Evolutionary conservation across 1,284 basidiomycete species (phyloP), one percentile per base, ranked within the genome.

Genomic region (Ustilago esculenta): DNA sequence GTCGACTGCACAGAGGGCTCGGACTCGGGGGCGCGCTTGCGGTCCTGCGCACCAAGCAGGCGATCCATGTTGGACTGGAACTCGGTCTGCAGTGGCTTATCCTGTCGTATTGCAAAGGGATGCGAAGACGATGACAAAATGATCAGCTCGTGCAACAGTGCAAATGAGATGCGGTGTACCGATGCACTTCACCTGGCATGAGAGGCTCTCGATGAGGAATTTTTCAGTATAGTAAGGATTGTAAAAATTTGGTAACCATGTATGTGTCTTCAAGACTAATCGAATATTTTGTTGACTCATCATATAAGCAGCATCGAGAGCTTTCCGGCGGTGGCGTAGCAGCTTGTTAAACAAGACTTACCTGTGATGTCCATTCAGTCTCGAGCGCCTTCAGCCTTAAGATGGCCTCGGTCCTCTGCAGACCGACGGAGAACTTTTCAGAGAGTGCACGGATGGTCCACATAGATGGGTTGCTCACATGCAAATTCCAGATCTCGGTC

Each of bases 241-340:
- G 57, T 63, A 53, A 64, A 65, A 65, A 48, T 47, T 58, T 65
- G 67, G 58, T 72, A 72, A 72, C 71, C 73, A 75, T 65, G 61
- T 67, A 50, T 47, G 51, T 59, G 77, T 79, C 77, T 77, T 77
- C 77, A 79, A 79, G 77, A 79, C 77, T 79, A 79, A 79, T 77
- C 77, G 77, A 72, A 64, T 41, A 40, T 20, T 66, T 72, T 55
- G 34, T 57, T 68, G 41, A 27, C 46, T 67, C 76, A 75, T 75
- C 74, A 61, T 36, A 21, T 70, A 35, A 41, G 9, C 35, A 29
- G n/a, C 47, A 47, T 51, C 63, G 56, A 54, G 63, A 49, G 52
- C 46, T 39, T 20, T 9, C 24, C 6, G 18, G 11, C 15, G 23
- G 14, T 15, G 3, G 20, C 18, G 10, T n/a, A 29, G 12, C 27